phyloP scores from a whole-genome alignment of 2,329 filamentous ascomycete genomes.

The Pseudopithomyces maydicus region DNA sequence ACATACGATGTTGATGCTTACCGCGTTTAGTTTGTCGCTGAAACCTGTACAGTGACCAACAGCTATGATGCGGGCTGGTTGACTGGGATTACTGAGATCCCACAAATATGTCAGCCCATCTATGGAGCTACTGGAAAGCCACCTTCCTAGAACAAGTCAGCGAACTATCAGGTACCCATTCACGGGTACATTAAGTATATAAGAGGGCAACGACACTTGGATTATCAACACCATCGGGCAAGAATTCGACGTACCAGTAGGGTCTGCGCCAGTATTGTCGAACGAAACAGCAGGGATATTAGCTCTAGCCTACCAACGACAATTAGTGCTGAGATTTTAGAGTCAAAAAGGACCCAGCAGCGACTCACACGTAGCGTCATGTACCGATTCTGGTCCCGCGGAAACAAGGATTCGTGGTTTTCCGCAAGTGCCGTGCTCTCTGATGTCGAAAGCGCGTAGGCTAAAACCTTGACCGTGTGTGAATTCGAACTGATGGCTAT shows the following conservation, averaged over 20 bases:
- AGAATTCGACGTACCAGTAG: constrained; percentile 43
- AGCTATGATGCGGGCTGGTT: constrained; percentile 21
- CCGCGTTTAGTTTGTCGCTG: not conserved
- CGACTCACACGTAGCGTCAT: constrained; percentile 14
- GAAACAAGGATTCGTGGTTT: constrained; percentile 31
- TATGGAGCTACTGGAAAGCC: constrained; percentile 64
- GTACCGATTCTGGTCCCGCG: constrained; percentile 31
- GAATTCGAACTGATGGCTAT: constrained; percentile 86
- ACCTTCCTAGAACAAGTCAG: constrained; percentile 35
- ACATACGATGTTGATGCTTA: not conserved
- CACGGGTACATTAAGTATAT: not conserved
- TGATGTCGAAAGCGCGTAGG: constrained; percentile 56
- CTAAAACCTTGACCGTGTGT: constrained; percentile 62
- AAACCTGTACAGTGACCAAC: constrained; percentile 33
- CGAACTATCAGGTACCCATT: not conserved
- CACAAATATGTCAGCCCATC: constrained; percentile 55
- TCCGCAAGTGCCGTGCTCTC: constrained; percentile 6
- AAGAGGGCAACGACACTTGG: not conserved
- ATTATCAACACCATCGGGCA: not conserved
- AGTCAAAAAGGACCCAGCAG: not conserved
- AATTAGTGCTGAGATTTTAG: not conserved
- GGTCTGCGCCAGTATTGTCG: constrained; percentile 62
- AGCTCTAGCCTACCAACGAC: constrained; percentile 10
- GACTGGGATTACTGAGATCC: constrained; percentile 42
- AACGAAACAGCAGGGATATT: constrained; percentile 66